Evolutionary conservation across 768 basidiomycete species (phyloP).

Genomic region (Boletellus ananiceps): DNA sequence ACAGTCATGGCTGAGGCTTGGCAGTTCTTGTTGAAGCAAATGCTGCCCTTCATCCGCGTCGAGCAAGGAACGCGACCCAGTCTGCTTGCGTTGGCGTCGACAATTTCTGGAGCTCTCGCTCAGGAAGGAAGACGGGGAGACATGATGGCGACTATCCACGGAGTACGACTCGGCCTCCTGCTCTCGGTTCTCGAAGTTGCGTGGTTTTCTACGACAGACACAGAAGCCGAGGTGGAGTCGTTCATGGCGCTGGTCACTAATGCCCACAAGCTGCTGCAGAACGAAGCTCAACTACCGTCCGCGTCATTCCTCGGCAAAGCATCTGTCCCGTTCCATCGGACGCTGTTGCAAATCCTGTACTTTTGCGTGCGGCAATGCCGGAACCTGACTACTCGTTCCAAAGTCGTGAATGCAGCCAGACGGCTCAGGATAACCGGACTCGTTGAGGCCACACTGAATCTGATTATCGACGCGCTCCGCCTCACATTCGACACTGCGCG

Average conservation of each 20-base stretch:
- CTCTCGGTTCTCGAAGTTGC: slow-evolving; percentile 74
- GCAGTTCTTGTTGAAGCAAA: slow-evolving; percentile 64
- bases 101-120: slow-evolving; percentile 63
- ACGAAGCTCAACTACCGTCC: slow-evolving; percentile 68
- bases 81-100: slow-evolving; percentile 53
- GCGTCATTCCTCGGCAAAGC: slow-evolving; percentile 65
- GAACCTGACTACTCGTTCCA: slow-evolving; percentile 43
- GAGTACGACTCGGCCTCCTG: slow-evolving; percentile 66
- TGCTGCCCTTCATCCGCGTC: slow-evolving; percentile 59
- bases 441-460: slow-evolving; percentile 55
- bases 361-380: slow-evolving; percentile 67
- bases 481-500: slow-evolving; percentile 63
- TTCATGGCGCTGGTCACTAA: slow-evolving; percentile 61
- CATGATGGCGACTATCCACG: slow-evolving; percentile 81
- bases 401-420: slow-evolving; percentile 54
- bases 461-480: slow-evolving; percentile 65
- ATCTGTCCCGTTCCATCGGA: slow-evolving; percentile 70
- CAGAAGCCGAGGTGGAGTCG: slow-evolving; percentile 47
- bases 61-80: slow-evolving; percentile 52
- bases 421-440: slow-evolving; percentile 55
- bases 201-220: slow-evolving; percentile 64
- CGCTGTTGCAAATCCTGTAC: slow-evolving; percentile 75
- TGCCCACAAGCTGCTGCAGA: slow-evolving; percentile 62
- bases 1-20: slow-evolving; percentile 71
- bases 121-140: slow-evolving; percentile 70